Evolutionary conservation across 2,329 filamentous ascomycete species (phyloP).

Genomic region (Cladosporium sp.): DNA sequence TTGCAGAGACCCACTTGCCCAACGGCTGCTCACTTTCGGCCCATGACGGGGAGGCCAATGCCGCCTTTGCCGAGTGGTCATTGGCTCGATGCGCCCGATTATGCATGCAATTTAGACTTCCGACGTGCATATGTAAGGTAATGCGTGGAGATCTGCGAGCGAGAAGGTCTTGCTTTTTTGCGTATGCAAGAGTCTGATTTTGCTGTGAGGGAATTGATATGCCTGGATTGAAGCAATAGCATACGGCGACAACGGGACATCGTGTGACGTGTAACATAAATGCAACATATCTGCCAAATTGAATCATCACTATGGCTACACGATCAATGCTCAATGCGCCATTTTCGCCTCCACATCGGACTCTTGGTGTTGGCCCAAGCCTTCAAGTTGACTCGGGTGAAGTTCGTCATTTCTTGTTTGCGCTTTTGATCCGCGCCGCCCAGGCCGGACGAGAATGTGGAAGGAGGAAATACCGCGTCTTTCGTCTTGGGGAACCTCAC

Average conservation of each 20-base stretch:
- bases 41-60: constrained; percentile 5
- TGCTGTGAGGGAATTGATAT: not conserved
- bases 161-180: constrained; percentile 3
- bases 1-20: constrained; percentile 13
- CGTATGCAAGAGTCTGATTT: not conserved
- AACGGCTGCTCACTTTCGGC: constrained; percentile 11
- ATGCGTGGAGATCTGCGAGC: constrained; percentile 18
- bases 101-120: constrained; percentile 6
- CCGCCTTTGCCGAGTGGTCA: constrained; percentile 1
- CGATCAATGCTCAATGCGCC: constrained; percentile 11
- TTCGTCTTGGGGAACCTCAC: not conserved
- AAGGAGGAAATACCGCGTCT: constrained; percentile 5
- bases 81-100: constrained; percentile 7
- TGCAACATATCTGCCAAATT: not conserved
- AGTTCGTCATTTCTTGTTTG: constrained; percentile 20
- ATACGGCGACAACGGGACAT: no score
- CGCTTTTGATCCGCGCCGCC: not conserved
- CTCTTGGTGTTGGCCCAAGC: not conserved
- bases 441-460: not conserved
- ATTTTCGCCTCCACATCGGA: constrained; percentile 22
- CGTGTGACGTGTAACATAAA: not conserved
- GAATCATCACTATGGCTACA: not conserved
- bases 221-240: not conserved
- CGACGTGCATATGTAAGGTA: not conserved
- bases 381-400: constrained; percentile 8